phyloP scores from a whole-genome alignment of 768 basidiomycete genomes.

The Psilocybe azurescens region DNA sequence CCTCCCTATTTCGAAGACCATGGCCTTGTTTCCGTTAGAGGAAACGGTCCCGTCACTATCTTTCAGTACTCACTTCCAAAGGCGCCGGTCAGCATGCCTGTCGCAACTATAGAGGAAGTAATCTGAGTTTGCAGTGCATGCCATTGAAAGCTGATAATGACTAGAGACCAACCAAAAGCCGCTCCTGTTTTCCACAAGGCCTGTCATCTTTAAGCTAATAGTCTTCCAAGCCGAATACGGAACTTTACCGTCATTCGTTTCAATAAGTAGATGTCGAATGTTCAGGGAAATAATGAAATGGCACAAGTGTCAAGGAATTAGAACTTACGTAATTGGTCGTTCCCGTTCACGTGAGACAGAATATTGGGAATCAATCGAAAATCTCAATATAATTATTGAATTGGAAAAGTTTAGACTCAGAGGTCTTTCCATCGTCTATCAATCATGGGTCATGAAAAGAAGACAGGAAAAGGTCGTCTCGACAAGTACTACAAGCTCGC shows the following conservation, averaged over 20 bases:
- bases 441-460: conserved; percentile 86
- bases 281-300: too few relatives aligned
- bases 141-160: too few relatives aligned
- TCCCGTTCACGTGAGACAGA: conserved; percentile 16
- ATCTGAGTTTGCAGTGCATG: not conserved
- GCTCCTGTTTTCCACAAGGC: conserved; percentile 48
- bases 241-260: not conserved
- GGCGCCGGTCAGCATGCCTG: conserved; percentile 66
- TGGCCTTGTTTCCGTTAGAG: conserved; percentile 44
- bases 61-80: conserved; percentile 54
- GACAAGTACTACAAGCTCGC: conserved; percentile 98
- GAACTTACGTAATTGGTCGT: not conserved
- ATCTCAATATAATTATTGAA: not conserved
- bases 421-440: conserved; percentile 3
- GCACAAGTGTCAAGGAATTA: too few relatives aligned
- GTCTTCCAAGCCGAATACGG: too few relatives aligned
- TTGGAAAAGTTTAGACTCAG: conserved; percentile 3
- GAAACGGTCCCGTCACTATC: too few relatives aligned
- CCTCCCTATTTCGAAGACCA: conserved; percentile 51
- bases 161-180: conserved; percentile 37
- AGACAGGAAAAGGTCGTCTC: conserved; percentile 93
- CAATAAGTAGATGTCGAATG: too few relatives aligned
- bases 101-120: conserved; percentile 32
- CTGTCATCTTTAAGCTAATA: not conserved
- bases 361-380: conserved; percentile 16